Evolutionary conservation across 148 eudicot species (phyloP).

Genomic region (Spergularia marina): DNA sequence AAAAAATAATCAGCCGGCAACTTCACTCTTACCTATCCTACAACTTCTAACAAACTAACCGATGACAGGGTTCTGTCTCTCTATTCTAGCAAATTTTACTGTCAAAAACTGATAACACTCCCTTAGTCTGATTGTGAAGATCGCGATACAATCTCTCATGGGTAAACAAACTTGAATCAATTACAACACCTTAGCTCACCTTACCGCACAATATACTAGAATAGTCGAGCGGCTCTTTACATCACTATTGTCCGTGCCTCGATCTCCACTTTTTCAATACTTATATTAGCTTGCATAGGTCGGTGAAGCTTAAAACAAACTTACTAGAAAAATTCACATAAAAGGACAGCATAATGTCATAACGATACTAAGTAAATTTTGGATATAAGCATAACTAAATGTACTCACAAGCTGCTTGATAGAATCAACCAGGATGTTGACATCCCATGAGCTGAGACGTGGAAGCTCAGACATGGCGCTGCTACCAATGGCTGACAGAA

Average conservation of each 20-base stretch:
- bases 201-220: too few relatives aligned
- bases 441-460: constrained; percentile 68
- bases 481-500: constrained; percentile 66
- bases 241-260: background rate
- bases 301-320: background rate
- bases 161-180: too few relatives aligned
- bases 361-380: background rate
- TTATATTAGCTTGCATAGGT: background rate
- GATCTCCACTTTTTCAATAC: background rate
- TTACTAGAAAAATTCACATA: background rate
- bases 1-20: too few relatives aligned
- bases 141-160: too few relatives aligned
- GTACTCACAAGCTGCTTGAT: constrained; percentile 83
- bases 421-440: constrained; percentile 67
- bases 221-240: background rate
- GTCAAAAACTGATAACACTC: too few relatives aligned
- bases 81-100: too few relatives aligned
- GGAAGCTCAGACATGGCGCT: constrained; percentile 50
- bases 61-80: too few relatives aligned
- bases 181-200: too few relatives aligned
- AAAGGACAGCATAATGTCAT: constrained; percentile 1
- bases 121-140: too few relatives aligned
- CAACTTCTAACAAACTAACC: too few relatives aligned
- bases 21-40: too few relatives aligned
- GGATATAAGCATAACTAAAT: constrained; percentile 1